Base-by-base conservation (phyloP, 371 early-diverging fungal species). In the Mortierella sp. region DNA sequence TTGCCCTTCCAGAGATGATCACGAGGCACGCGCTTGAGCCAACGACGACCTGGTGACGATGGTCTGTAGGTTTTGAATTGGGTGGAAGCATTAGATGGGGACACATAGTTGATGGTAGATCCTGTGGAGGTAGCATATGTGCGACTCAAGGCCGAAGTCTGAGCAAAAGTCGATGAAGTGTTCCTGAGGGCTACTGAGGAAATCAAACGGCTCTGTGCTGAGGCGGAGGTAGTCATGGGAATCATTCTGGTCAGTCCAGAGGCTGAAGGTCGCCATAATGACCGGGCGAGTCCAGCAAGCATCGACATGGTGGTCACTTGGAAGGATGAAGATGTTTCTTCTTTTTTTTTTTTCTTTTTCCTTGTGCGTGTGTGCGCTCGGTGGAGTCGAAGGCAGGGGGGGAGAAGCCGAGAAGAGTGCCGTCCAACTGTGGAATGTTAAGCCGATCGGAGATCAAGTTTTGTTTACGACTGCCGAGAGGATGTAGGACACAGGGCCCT, bases 41-140 rank as follows among this genome's bases (percentile, higher is more conserved):
- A 89, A 68, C 96, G 91, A 43, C 93, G 89, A 74, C 97, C 97
- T 18, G 96, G 95, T 19, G 98, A 93, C 5, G 94, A 89, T 2
- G 95, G 92, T 77, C 94, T 97, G 84, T 95, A 95, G 23, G 96
- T 92, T 86, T 97, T 97, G 85, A 94, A 95, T 61, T 92, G 92
- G 47, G 68, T 66, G 7, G 73, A 63, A 37, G 65, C 21, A 21
- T 60, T 57, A 14, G 66, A 48, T 12, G 70, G 58, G 0, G 71
- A 50, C 6, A 70, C 23, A 3, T 51, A 51, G 47, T 60, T 57
- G 28, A 62, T 63, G 18, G 69, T 65, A 37, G 37, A 37, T 37
- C 37, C 37, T 19, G 70, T 63, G 43, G 67, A 45, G 19, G 74
- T 80, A 28, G 81, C 75, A 66, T 68, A 72, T 37, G 75, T 51